These are phyloP conservation scores for Plectosphaerella sp. DNA, from an alignment of 2,329 filamentous ascomycete genomes.

Conservation along the genomic window DNA sequence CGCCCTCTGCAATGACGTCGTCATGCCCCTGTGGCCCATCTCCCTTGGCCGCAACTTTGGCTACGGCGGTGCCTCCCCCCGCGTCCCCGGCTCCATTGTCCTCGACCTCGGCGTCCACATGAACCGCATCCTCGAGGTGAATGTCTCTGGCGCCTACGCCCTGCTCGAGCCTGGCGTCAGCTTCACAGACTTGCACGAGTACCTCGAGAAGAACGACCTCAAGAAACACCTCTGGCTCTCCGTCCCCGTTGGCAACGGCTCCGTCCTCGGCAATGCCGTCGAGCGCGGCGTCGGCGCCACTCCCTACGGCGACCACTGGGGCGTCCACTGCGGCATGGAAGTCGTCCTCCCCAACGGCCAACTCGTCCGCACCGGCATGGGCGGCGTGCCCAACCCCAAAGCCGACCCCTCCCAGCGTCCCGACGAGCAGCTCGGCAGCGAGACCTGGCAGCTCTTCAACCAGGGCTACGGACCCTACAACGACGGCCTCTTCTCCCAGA, in stretches of 20 bases:
- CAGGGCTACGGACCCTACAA: constrained; percentile 33
- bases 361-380: constrained; percentile 36
- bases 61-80: constrained; percentile 37
- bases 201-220: constrained; percentile 28
- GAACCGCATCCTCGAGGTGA: constrained; percentile 32
- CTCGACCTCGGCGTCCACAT: constrained; percentile 36
- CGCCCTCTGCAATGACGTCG: constrained; percentile 24
- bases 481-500: constrained; percentile 43
- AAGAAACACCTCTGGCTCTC: constrained; percentile 38
- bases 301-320: constrained; percentile 38
- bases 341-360: constrained; percentile 37
- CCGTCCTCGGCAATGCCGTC: constrained; percentile 39
- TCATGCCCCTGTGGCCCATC: constrained; percentile 30
- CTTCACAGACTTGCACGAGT: constrained; percentile 26
- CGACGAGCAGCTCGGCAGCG: constrained; percentile 24
- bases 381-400: constrained; percentile 15
- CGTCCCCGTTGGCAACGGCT: constrained; percentile 36
- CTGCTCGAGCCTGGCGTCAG: constrained; percentile 38
- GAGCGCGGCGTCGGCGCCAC: constrained; percentile 43
- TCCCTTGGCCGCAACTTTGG: constrained; percentile 34
- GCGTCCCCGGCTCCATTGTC: constrained; percentile 35
- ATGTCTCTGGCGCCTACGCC: constrained; percentile 30
- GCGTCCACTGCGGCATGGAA: constrained; percentile 35
- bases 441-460: constrained; percentile 36
- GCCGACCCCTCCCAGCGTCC: constrained; percentile 5